phyloP scores from a whole-genome alignment of 2,329 filamentous ascomycete genomes.

The Sporothrix variecibatus region DNA sequence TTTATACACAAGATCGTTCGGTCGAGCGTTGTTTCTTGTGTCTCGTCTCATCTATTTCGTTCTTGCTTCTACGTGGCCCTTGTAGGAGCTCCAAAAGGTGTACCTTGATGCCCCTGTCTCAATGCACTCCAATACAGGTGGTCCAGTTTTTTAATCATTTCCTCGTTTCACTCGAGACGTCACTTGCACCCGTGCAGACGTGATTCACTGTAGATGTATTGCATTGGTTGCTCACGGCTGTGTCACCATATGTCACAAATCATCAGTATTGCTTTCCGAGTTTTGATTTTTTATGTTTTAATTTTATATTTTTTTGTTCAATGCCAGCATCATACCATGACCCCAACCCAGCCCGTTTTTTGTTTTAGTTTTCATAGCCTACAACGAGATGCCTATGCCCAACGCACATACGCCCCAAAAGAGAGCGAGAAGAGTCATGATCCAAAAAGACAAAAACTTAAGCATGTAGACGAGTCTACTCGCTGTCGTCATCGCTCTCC shows the following conservation, averaged over 20 bases:
- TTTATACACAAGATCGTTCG: background rate
- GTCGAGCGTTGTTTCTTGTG: background rate
- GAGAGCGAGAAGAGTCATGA: background rate
- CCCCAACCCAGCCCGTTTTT: slow-evolving; percentile 7
- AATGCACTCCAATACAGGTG: background rate
- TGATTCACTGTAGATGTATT: background rate
- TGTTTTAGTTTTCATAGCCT: slow-evolving; percentile 8
- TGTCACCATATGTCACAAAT: background rate
- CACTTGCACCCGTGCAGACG: background rate
- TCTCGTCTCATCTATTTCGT: background rate
- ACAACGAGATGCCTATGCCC: background rate
- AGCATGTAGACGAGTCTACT: slow-evolving; percentile 7
- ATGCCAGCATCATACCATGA: slow-evolving; percentile 12
- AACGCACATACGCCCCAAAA: background rate
- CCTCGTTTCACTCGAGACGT: background rate
- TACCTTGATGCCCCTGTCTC: background rate
- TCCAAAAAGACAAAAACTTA: background rate
- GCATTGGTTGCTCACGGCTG: no score
- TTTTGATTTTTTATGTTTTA: background rate
- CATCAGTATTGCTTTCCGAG: background rate
- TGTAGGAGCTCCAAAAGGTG: background rate
- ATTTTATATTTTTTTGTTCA: background rate
- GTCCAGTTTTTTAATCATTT: background rate
- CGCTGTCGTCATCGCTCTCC: slow-evolving; percentile 42
- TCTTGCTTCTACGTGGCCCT: background rate